Evolutionary conservation across 1,284 basidiomycete species (phyloP), one percentile per base, ranked within the genome.

Genomic region (Ganoderma resinaceum): DNA sequence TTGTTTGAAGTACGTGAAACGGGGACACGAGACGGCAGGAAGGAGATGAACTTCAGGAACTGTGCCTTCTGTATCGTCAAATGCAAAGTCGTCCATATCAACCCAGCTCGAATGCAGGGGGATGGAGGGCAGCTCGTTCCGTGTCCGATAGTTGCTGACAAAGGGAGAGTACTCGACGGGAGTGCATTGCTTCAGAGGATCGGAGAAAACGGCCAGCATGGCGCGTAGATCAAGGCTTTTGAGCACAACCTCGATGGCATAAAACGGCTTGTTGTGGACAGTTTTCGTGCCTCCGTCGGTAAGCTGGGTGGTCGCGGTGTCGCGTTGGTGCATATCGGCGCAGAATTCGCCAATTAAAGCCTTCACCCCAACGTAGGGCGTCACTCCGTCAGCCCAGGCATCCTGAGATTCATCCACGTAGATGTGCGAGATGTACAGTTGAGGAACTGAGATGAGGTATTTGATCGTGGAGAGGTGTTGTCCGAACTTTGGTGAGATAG

Each of bases 311-410:
- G 84, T 83, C 81, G 97, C 95, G 79, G 97, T 93, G 72, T 95
- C 92, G 65, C 96, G 87, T 80, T 98, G 96, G 78, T 99, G 97
- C 81, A 98, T 86, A 77, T 99, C 97, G 46, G 93, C 93, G 72
- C 93, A 91, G 78, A 99, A 92, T 42, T 90, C 87, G 53, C 91
- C 90, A 49, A 97, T 87, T 72, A 92, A 87, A 9, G 91, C 93
- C 80, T 99, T 99, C 35, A 91, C 81, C 3, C 97, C 97, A 53
- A 98, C 86, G 77, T 91, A 91, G 7, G 91, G 89, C 3, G 93
- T 93, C 49, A 91, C 86, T 1, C 95, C 96, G 69, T 91, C 87
- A 0, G 84, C 83, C 94, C 95, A 97, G 43, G 95, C 85, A 31
- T 86, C 89, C 76, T 88, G 84, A 1, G 87, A 88, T 67, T 95